Conservation (phyloP, 2,329 filamentous ascomycete genomes). For the Lasiodiplodia sp. region DNA sequence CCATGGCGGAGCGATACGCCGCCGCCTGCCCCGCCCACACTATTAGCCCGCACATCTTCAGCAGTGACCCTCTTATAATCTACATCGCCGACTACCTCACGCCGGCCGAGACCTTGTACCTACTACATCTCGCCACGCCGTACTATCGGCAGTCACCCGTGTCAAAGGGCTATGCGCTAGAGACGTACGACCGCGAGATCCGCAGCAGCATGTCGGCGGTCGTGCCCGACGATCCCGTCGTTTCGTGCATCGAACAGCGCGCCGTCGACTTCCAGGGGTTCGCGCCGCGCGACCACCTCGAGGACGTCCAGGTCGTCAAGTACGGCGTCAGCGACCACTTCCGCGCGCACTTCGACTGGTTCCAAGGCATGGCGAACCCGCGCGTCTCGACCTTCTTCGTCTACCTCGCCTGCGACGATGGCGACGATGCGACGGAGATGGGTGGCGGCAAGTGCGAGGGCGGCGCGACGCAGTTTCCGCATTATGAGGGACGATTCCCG, state of each 20-base stretch:
- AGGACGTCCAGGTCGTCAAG: conserved; percentile 43
- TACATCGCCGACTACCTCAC: conserved; percentile 6
- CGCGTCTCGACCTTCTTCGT: conserved; percentile 58
- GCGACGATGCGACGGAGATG: too few species aligned
- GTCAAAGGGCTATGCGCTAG: not conserved
- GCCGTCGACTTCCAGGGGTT: conserved; percentile 3
- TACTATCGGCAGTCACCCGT: conserved; percentile 8
- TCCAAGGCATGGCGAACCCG: conserved; percentile 44
- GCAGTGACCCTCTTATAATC: conserved; percentile 2
- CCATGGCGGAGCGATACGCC: conserved; percentile 6
- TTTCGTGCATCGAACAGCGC: conserved; percentile 4
- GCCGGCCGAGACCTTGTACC: not conserved
- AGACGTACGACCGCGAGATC: conserved; percentile 12
- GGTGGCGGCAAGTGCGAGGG: conserved; percentile 43
- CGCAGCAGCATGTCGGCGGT: not conserved
- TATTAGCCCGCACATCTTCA: conserved; percentile 1
- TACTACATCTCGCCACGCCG: not conserved
- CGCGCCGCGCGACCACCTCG: not conserved
- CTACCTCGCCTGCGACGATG: conserved; percentile 46
- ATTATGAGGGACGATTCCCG: conserved; percentile 33
- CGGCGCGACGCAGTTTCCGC: conserved; percentile 60
- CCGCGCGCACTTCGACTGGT: conserved; percentile 62
- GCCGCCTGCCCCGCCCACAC: not conserved
- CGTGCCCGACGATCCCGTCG: conserved; percentile 8
- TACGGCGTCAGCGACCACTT: conserved; percentile 56